Evolutionary conservation across 768 basidiomycete genomes (phyloP), one percentile per base, ranked within the genome.

Genomic region (Hygrophorus pudorinus): DNA sequence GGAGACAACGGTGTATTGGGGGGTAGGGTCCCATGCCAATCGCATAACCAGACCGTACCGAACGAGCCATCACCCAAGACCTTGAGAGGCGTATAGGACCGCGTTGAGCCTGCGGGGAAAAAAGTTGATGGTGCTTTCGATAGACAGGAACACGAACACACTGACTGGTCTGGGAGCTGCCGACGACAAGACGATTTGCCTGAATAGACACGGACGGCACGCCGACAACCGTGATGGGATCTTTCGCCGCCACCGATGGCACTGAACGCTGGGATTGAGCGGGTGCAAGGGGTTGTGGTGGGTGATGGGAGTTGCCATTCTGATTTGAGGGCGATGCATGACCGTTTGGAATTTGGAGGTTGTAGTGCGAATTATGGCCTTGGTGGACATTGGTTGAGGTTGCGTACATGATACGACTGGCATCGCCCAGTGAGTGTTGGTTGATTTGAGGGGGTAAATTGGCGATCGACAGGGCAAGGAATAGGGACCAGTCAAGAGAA

Each of bases 61-160:
- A 99, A 98, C 5, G 94, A 97, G 44, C 96, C 96, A 62, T 97
- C 94, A 33, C 96, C 96, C 62, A 99, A 78, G 49, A 87, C 84
- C 70, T 98, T 98, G 72, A 98, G 77, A 39, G 89, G 85, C 21
- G 92, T 93, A 62, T 93, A 99, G 14, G 84, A 83, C 55, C 92
- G 82, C 46, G 78, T 79, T 13, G 87, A 91, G 55, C 72, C 91
- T 94, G 56, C 24, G 49, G 47, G 42, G 37, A 45, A 45, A 44
- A 30, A 39, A 44, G 44, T 12, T 21, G 42, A 54, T 48, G 53
- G 50, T 36, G 44, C 51, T 24, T 38, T 17, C 17, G 32, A 48
- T 46, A 41, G 36, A 42, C 50, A 35, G 20, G 14, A 42, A 37
- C 47, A 45, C 44, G 44, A 43, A 36, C 42, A 17, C 38, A 79